phyloP scores from a whole-genome alignment of 139 green algal species.

The Dunaliella primolecta region DNA sequence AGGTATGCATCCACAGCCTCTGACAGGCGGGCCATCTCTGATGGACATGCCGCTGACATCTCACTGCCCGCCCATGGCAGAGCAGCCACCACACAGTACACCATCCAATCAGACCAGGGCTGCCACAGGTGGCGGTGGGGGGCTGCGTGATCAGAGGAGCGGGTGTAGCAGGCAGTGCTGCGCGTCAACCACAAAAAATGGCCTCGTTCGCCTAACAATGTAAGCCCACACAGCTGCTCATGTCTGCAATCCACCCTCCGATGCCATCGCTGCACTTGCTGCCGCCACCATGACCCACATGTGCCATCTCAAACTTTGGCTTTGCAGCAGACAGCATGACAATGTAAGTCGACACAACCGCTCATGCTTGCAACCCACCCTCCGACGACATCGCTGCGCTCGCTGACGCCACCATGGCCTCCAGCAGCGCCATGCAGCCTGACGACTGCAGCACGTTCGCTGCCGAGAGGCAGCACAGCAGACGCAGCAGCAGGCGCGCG shows the following conservation, averaged over 20 bases:
- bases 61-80: constrained; percentile 68
- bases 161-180: not conserved
- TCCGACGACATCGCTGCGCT: not conserved
- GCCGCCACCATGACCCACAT: not conserved
- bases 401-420: constrained; percentile 46
- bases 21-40: constrained; percentile 24
- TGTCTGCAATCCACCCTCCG: not conserved
- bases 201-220: too few species aligned
- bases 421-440: constrained; percentile 45
- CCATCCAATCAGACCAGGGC: constrained; percentile 73
- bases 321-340: too few species aligned
- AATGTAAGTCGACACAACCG: too few species aligned
- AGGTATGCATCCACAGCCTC: constrained; percentile 61
- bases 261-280: not conserved
- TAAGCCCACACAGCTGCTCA: not conserved
- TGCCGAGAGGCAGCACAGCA: constrained; percentile 55
- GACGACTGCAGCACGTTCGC: constrained; percentile 49
- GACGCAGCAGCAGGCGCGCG: constrained; percentile 68
- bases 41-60: constrained; percentile 43
- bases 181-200: not conserved
- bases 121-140: constrained; percentile 53
- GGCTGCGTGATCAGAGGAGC: not conserved
- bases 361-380: too few species aligned
- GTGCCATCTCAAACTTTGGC: not conserved
- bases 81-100: constrained; percentile 55